Percentiles rank a stretch among this genome's conserved stretches.
These are phyloP conservation scores for Candida parachauliodes DNA, from an alignment of 805 yeast species.

Conservation along the genomic window DNA sequence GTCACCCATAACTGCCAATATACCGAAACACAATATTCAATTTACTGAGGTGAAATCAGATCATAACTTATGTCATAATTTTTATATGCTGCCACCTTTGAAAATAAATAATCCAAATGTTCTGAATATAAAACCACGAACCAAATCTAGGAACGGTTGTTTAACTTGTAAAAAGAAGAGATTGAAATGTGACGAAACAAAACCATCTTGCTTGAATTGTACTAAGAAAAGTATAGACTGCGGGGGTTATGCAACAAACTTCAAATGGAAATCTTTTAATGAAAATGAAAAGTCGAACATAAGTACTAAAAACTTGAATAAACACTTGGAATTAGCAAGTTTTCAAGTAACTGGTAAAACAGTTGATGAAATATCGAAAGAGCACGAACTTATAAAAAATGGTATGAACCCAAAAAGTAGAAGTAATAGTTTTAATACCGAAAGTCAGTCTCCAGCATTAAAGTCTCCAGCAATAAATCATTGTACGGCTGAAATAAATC, in stretches of 20 bases:
- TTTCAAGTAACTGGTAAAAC: conserved; percentile 55
- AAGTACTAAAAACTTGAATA: conserved; percentile 22
- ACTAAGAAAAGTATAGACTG: conserved; percentile 49
- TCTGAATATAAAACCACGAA: conserved; percentile 8
- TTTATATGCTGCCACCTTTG: conserved; percentile 6
- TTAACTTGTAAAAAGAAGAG: conserved; percentile 19
- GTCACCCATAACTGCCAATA: not conserved
- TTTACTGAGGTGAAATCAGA: not conserved
- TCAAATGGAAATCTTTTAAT: conserved; percentile 60
- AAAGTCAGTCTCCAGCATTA: not conserved
- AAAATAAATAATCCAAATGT: not conserved
- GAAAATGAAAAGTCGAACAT: conserved; percentile 13
- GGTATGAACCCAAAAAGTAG: conserved; percentile 45
- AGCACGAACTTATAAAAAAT: conserved; percentile 44
- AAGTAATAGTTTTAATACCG: conserved; percentile 1
- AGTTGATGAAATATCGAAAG: conserved; percentile 47
- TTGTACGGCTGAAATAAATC: not conserved
- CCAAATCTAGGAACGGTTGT: conserved; percentile 22
- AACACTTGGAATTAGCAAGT: conserved; percentile 54
- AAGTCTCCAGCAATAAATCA: not conserved
- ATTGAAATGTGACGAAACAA: conserved; percentile 25
- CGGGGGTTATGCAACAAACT: conserved; percentile 64
- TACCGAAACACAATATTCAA: not conserved
- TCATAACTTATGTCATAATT: not conserved
- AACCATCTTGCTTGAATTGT: conserved; percentile 22